Base-by-base conservation (phyloP, 1,139 yeast species). In the Yueomyces sp. region DNA sequence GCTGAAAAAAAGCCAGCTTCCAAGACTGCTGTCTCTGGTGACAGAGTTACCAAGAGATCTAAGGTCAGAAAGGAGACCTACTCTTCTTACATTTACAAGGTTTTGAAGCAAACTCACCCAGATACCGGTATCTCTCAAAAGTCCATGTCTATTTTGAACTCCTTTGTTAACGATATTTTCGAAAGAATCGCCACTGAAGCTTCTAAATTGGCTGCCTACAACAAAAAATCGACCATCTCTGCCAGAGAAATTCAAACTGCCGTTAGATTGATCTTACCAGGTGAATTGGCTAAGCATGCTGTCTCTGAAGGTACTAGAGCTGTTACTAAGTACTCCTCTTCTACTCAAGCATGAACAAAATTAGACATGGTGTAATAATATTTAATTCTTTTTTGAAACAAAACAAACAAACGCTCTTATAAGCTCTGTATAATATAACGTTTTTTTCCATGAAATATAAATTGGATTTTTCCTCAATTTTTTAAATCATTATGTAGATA, bases 241-340 rank as follows among this genome's bases (percentile, higher is more conserved):
- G 95, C 98, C 49, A 87, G 98, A 77, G 98, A 91, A 75, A 91
- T 91, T 65, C 98, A 91, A 75, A 91, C 97, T 60, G 96, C 98
- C 59, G 98, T 91, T 59, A 85, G 97, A 79, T 82, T 91, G 67
- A 91, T 91, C 73, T 83, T 91, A 64, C 98, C 98, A 57, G 98
- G 98, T 81, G 98, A 91, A 76, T 81, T 91, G 71, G 96, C 98
- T 59, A 91, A 89, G 80, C 97, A 89, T 73, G 96, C 97, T 63
- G 96, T 87, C 63, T 84, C 96, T 61, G 97, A 89, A 75, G 97
- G 97, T 78, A 89, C 97, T 62, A 87, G 96, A 82, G 96, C 98
- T 70, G 97, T 91, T 63, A 89, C 97, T 71, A 91, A 91, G 79
- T 91, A 89, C 81, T 86, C 96, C 64, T 84, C 96, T 65, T 81